These are phyloP conservation scores for Talaromyces rugulosus DNA, from an alignment of 2,329 filamentous ascomycete genomes.

Conservation along the genomic window DNA sequence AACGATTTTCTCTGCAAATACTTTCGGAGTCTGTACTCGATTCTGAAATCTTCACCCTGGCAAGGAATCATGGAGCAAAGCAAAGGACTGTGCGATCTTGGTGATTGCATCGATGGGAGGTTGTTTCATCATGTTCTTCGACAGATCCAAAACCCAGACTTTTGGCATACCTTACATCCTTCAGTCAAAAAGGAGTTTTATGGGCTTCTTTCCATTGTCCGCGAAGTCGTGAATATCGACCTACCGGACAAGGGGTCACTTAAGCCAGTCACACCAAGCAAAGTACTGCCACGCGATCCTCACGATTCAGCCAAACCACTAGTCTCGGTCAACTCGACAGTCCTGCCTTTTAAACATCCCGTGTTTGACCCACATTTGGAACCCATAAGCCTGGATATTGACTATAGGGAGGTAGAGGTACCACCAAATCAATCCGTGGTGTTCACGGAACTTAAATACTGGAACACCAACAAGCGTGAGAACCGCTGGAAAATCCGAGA, in stretches of 20 bases:
- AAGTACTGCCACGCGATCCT: no score
- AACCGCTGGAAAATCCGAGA: background rate
- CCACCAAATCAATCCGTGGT: background rate
- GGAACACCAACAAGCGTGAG: constrained; percentile 28
- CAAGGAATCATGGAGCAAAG: background rate
- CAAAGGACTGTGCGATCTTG: background rate
- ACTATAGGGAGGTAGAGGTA: background rate
- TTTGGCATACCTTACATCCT: background rate
- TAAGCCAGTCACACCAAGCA: no score
- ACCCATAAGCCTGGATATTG: background rate
- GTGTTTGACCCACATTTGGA: constrained; percentile 3
- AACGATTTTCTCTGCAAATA: background rate
- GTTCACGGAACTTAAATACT: constrained; percentile 1
- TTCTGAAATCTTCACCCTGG: background rate
- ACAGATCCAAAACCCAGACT: background rate
- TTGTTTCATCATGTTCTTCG: background rate
- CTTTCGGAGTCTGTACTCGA: background rate
- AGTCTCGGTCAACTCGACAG: background rate
- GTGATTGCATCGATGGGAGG: background rate
- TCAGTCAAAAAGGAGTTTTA: background rate
- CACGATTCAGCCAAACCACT: background rate
- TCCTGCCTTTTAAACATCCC: constrained; percentile 1
- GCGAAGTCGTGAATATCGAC: background rate
- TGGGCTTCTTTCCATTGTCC: background rate
- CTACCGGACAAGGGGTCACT: background rate